These are phyloP conservation scores for Huntiella moniliformis DNA, from an alignment of 2,329 filamentous ascomycete species.

Conservation along the genomic window DNA sequence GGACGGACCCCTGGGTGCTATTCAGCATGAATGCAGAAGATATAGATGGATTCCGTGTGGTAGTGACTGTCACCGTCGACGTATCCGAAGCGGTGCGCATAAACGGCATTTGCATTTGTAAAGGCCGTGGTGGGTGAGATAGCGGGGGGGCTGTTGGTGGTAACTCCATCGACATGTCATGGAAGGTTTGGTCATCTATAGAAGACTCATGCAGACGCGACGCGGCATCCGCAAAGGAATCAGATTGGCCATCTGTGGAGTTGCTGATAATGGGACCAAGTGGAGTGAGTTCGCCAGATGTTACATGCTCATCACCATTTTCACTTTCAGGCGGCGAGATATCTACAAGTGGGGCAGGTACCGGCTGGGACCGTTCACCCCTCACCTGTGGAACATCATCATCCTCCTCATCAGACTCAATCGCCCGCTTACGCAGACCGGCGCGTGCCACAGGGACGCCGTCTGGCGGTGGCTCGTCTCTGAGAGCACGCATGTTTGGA, in stretches of 20 bases:
- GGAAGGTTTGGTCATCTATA: not conserved
- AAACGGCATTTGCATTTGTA: conserved; percentile 31
- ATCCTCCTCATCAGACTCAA: conserved; percentile 43
- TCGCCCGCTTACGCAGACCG: conserved; percentile 38
- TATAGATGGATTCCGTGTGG: conserved; percentile 29
- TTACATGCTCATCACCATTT: conserved; percentile 9
- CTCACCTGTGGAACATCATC: conserved; percentile 1
- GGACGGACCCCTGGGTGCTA: conserved; percentile 23
- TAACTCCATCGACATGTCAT: conserved; percentile 8
- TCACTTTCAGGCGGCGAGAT: conserved; percentile 14
- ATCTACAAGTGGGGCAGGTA: conserved; percentile 17
- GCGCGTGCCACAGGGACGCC: conserved; percentile 47
- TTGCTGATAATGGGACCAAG: conserved; percentile 1
- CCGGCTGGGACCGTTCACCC: conserved; percentile 13
- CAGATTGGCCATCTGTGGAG: conserved; percentile 3
- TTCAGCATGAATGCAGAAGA: conserved; percentile 30
- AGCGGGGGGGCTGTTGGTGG: conserved; percentile 13
- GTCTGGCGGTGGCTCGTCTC: conserved; percentile 47
- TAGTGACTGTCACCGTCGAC: conserved; percentile 21
- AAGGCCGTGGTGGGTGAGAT: conserved; percentile 20
- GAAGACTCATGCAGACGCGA: not conserved
- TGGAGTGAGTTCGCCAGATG: conserved; percentile 3
- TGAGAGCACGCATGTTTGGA: conserved; percentile 31
- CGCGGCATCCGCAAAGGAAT: not conserved
- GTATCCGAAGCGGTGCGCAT: conserved; percentile 25